phyloP scores from a whole-genome alignment of 257 asterid genomes.

The Nicotiana otophora region DNA sequence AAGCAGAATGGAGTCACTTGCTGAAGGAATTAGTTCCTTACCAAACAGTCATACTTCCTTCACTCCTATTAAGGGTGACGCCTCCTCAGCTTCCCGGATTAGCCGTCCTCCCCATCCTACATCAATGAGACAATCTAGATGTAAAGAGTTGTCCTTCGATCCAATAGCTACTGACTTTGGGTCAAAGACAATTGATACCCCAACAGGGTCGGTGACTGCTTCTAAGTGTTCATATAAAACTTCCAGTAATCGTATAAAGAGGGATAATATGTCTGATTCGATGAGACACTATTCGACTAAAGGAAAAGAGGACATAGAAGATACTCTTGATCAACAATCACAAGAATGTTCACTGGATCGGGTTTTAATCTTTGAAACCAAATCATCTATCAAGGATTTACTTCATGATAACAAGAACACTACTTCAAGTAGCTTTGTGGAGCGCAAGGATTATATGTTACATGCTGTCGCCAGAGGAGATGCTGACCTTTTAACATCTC shows the following conservation, averaged over 20 bases:
- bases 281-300: constrained; percentile 11
- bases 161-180: constrained; percentile 29
- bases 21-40: too few species aligned
- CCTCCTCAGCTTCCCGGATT: constrained; percentile 35
- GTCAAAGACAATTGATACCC: constrained; percentile 22
- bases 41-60: too few species aligned
- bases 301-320: constrained; percentile 19
- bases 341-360: constrained; percentile 17
- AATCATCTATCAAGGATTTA: constrained; percentile 20
- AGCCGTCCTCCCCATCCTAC: constrained; percentile 59
- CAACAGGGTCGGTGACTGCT: constrained; percentile 26
- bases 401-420: constrained; percentile 28
- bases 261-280: constrained; percentile 13
- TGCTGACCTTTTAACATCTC: constrained; percentile 29
- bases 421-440: constrained; percentile 28
- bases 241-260: constrained; percentile 16
- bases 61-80: constrained; percentile 25
- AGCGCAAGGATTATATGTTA: constrained; percentile 21
- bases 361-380: constrained; percentile 7
- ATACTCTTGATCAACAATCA: constrained; percentile 19
- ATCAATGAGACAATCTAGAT: constrained; percentile 32
- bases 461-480: constrained; percentile 19
- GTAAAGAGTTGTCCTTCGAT: constrained; percentile 39
- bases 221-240: constrained; percentile 40
- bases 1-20: too few species aligned